Conservation (phyloP, 352 stramenopile genomes). For the Phytopythium vexans region DNA sequence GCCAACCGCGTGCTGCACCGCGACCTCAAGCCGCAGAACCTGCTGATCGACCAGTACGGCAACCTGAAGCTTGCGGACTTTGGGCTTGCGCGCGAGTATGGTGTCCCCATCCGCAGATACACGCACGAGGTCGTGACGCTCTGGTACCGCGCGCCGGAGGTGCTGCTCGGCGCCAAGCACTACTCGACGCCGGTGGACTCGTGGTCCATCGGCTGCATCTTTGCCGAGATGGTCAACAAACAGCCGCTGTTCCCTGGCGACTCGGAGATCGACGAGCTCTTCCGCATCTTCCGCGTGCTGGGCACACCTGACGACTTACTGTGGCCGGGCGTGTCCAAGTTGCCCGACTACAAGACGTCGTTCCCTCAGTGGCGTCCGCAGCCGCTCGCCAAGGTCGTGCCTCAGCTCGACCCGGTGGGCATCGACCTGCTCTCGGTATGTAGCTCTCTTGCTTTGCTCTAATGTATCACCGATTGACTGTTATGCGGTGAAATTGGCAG, state of each 20-base stretch:
- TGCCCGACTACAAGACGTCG: slow-evolving; percentile 97
- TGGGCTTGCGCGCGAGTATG: slow-evolving; percentile 87
- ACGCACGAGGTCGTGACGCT: slow-evolving; percentile 95
- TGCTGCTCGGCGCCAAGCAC: slow-evolving; percentile 91
- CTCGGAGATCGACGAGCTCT: slow-evolving; percentile 99
- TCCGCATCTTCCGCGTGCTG: slow-evolving; percentile 97
- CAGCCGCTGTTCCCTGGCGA: slow-evolving; percentile 90
- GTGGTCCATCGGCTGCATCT: slow-evolving; percentile 93
- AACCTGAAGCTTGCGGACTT: slow-evolving; percentile 93
- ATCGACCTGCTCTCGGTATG: slow-evolving; percentile 78
- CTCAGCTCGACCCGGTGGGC: slow-evolving; percentile 73
- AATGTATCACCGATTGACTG: background rate
- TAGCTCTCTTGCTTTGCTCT: slow-evolving; percentile 6
- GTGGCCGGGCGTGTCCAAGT: slow-evolving; percentile 95
- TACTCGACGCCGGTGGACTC: slow-evolving; percentile 94
- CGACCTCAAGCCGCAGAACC: slow-evolving; percentile 98
- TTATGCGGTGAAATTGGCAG: slow-evolving; percentile 25
- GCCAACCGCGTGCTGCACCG: slow-evolving; percentile 95
- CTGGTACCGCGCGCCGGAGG: slow-evolving; percentile 95
- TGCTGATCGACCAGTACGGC: slow-evolving; percentile 86
- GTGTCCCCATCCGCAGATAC: slow-evolving; percentile 86
- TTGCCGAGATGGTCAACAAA: slow-evolving; percentile 93
- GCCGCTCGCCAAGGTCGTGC: slow-evolving; percentile 85
- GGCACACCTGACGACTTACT: slow-evolving; percentile 96
- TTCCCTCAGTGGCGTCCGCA: slow-evolving; percentile 98